Conservation (phyloP, 2,329 filamentous ascomycete genomes). For the Ramichloridium luteum region DNA sequence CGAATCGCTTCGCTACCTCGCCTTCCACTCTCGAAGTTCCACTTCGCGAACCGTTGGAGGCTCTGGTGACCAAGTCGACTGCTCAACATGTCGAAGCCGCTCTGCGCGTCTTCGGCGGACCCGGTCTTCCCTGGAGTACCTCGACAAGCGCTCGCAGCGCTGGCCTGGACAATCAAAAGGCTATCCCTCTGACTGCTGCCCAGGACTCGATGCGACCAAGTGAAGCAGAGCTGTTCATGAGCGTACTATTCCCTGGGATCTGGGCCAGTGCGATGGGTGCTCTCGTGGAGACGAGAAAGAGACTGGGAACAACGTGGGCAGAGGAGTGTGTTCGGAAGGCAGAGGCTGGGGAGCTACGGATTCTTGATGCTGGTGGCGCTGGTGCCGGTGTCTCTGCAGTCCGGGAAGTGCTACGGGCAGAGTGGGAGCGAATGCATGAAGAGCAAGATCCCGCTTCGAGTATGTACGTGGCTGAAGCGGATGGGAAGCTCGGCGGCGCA, state of each 20-base stretch:
- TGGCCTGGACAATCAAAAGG: constrained; percentile 46
- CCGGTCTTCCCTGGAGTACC: constrained; percentile 62
- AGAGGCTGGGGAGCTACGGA: constrained; percentile 44
- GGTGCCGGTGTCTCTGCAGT: constrained; percentile 65
- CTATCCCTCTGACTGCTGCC: constrained; percentile 51
- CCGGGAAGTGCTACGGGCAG: constrained; percentile 64
- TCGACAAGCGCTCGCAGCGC: constrained; percentile 50
- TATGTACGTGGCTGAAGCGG: constrained; percentile 20
- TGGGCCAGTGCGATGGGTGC: constrained; percentile 57
- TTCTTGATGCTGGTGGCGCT: constrained; percentile 63
- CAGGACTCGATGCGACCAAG: constrained; percentile 60
- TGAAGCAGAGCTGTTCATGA: constrained; percentile 61
- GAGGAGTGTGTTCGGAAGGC: constrained; percentile 46
- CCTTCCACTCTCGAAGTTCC: constrained; percentile 69
- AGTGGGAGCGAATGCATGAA: constrained; percentile 58
- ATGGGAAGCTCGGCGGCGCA: constrained; percentile 28
- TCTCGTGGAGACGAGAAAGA: constrained; percentile 60
- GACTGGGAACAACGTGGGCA: constrained; percentile 60
- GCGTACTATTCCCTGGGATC: constrained; percentile 55
- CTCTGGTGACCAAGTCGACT: constrained; percentile 53
- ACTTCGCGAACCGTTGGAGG: constrained; percentile 57
- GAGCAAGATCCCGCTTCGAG: constrained; percentile 6
- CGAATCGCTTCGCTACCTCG: constrained; percentile 61
- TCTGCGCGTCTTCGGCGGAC: constrained; percentile 63
- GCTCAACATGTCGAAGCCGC: constrained; percentile 65